Percentiles rank a stretch among this genome's conserved stretches.
phyloP scores from a whole-genome alignment of 345 rosid genomes.

The Arabidopsis thaliana region TAIR10.1 NC_003074.8:22770501-22771000 shows the following conservation, averaged over 20 bases:
- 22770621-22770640: constrained; percentile 44
- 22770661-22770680: constrained; percentile 60
- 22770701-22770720: constrained; percentile 52
- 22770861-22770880: constrained; percentile 44
- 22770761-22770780: constrained; percentile 54
- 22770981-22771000: constrained; percentile 66
- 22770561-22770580: constrained; percentile 41
- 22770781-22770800: constrained; percentile 57
- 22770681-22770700: constrained; percentile 42
- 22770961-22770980: constrained; percentile 50
- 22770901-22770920: constrained; percentile 65
- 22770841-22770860: constrained; percentile 60
- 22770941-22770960: constrained; percentile 35
- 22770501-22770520: constrained; percentile 58
- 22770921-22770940: constrained; percentile 49
- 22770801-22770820: constrained; percentile 53
- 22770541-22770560: constrained; percentile 49
- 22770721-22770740: constrained; percentile 49
- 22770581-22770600: constrained; percentile 54
- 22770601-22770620: constrained; percentile 57
- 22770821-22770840: constrained; percentile 55
- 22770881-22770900: constrained; percentile 54
- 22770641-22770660: constrained; percentile 93
- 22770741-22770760: constrained; percentile 53
- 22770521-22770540: constrained; percentile 55